A percentile compares a stretch with the other conserved stretches of the same genome.
phyloP scores from a whole-genome alignment of 768 basidiomycete genomes.

The Boletus edulis region DNA sequence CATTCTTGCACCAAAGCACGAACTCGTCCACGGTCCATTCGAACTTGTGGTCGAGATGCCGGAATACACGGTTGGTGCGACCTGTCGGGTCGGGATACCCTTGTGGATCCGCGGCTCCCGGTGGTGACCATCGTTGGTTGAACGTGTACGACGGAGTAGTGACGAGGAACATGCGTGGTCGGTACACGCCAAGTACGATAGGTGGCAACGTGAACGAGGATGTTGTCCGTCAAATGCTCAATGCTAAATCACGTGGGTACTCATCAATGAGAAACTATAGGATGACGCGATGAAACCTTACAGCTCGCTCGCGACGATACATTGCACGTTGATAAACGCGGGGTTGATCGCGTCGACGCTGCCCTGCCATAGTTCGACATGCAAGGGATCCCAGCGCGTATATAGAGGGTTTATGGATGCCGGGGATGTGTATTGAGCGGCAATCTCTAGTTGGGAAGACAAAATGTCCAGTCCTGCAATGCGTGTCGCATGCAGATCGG shows the following conservation, averaged over 20 bases:
- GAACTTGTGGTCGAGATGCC: slow-evolving; percentile 84
- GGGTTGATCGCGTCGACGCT: slow-evolving; percentile 67
- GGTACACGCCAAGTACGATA: slow-evolving; percentile 73
- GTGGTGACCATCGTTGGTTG: slow-evolving; percentile 70
- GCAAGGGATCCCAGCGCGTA: slow-evolving; percentile 67
- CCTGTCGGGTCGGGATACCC: slow-evolving; percentile 75
- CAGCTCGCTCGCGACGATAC: slow-evolving; percentile 82
- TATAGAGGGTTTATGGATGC: slow-evolving; percentile 30
- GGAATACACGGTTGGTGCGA: slow-evolving; percentile 70
- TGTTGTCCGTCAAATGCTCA: slow-evolving; percentile 66
- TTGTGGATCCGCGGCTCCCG: slow-evolving; percentile 39
- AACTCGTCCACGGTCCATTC: slow-evolving; percentile 87
- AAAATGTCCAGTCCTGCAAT: slow-evolving; percentile 73
- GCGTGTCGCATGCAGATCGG: slow-evolving; percentile 55
- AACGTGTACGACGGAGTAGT: slow-evolving; percentile 88
- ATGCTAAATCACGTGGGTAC: slow-evolving; percentile 47
- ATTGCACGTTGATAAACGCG: slow-evolving; percentile 61
- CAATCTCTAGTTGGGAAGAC: slow-evolving; percentile 49
- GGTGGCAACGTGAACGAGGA: slow-evolving; percentile 66
- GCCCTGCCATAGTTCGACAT: slow-evolving; percentile 71
- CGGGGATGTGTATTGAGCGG: slow-evolving; percentile 48
- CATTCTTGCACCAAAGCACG: slow-evolving; percentile 51
- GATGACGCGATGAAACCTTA: slow-evolving; percentile 36
- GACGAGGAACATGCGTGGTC: slow-evolving; percentile 67
- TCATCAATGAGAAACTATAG: slow-evolving; percentile 2